phyloP scores from a whole-genome alignment of 306 rosid species.

The Ziziphus jujuba region DNA sequence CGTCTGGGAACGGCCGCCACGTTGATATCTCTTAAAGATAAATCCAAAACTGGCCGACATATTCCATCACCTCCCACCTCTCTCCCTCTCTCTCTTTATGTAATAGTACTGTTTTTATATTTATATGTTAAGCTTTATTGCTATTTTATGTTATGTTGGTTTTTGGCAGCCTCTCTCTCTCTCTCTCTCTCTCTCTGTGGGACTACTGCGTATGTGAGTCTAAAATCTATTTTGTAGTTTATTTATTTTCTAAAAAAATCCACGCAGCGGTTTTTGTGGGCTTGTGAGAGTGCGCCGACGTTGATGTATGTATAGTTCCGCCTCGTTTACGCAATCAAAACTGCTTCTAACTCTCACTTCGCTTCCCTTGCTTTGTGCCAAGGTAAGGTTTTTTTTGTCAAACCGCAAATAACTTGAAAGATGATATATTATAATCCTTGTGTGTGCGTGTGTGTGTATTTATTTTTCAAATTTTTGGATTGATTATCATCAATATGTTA shows the following conservation, averaged over 20 bases:
- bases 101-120: too few species aligned
- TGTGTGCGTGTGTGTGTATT: too few species aligned
- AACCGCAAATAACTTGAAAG: constrained; percentile 11
- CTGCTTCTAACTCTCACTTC: background rate
- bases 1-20: constrained; percentile 78
- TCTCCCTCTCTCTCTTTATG: background rate
- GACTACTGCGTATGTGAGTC: too few species aligned
- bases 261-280: constrained; percentile 33
- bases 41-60: constrained; percentile 90
- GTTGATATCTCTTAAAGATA: constrained; percentile 70
- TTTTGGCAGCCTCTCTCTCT: too few species aligned
- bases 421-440: background rate
- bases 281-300: constrained; percentile 28
- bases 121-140: too few species aligned
- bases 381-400: constrained; percentile 18
- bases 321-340: constrained; percentile 20
- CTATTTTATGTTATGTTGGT: background rate
- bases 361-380: constrained; percentile 11
- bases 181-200: too few species aligned
- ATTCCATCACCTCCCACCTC: constrained; percentile 50
- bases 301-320: constrained; percentile 16
- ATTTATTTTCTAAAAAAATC: constrained; percentile 17
- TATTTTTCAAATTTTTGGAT: too few species aligned
- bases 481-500: background rate
- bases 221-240: constrained; percentile 21